Conservation (phyloP, 2,329 filamentous ascomycete genomes). For the Phyllosticta paracitricarpa region DNA sequence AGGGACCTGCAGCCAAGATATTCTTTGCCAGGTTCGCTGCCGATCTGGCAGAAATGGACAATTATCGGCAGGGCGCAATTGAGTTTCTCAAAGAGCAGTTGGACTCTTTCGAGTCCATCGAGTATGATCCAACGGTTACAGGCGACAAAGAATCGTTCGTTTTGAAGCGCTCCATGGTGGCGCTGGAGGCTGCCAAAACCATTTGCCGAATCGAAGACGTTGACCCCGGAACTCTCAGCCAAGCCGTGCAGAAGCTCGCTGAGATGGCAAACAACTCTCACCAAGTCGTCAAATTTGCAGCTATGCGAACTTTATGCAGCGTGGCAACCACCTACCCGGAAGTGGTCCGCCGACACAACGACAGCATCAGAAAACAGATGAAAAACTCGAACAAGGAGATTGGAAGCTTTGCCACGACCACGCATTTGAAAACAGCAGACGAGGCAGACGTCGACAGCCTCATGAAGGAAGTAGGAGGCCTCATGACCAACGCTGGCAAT, state of each 20-base stretch:
- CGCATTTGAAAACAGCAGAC: slow-evolving; percentile 94
- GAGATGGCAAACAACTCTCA: slow-evolving; percentile 93
- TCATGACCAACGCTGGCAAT: slow-evolving; percentile 98
- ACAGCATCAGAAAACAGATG: slow-evolving; percentile 92
- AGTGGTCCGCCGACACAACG: slow-evolving; percentile 87
- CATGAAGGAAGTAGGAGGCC: slow-evolving; percentile 96
- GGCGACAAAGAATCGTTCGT: neutral
- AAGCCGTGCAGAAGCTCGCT: slow-evolving; percentile 90
- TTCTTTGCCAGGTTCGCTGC: slow-evolving; percentile 88
- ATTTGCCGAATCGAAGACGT: slow-evolving; percentile 93
- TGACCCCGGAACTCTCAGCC: slow-evolving; percentile 79
- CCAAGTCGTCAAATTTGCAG: slow-evolving; percentile 93
- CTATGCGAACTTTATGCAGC: slow-evolving; percentile 89
- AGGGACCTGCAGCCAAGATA: slow-evolving; percentile 82
- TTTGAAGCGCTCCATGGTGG: slow-evolving; percentile 88
- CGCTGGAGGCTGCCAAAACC: slow-evolving; percentile 96
- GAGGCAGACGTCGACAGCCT: slow-evolving; percentile 92
- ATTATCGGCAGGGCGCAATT: slow-evolving; percentile 92
- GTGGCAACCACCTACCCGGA: slow-evolving; percentile 95
- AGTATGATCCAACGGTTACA: neutral
- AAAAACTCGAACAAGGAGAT: slow-evolving; percentile 96
- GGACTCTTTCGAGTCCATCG: slow-evolving; percentile 32
- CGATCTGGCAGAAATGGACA: slow-evolving; percentile 89
- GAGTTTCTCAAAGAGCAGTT: slow-evolving; percentile 91
- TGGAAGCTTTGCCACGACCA: slow-evolving; percentile 96